A percentile compares a stretch with the other conserved stretches of the same genome.
Conservation (phyloP, 305 asterid genomes). For the Plantago coronopus region DNA sequence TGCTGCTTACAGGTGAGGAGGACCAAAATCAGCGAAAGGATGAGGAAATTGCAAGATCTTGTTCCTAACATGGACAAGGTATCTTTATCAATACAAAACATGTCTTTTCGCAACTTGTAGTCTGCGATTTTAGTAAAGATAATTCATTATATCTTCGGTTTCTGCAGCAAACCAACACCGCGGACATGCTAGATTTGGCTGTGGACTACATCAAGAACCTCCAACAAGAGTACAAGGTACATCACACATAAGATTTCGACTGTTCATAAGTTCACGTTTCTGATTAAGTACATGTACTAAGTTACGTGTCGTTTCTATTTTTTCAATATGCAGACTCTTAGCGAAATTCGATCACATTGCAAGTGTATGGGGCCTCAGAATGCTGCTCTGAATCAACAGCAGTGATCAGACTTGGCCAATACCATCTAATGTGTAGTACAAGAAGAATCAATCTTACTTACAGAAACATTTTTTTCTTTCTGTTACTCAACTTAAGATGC, state of each 20-base stretch:
- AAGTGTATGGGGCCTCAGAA: constrained; percentile 49
- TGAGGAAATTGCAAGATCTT: constrained; percentile 85
- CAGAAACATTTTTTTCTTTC: background rate
- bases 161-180: constrained; percentile 82
- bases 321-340: constrained; percentile 43
- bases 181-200: constrained; percentile 91
- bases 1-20: constrained; percentile 56
- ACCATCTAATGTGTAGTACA: background rate
- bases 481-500: no score
- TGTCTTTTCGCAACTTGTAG: background rate
- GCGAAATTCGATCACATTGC: constrained; percentile 53
- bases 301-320: background rate
- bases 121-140: constrained; percentile 11
- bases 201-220: constrained; percentile 77
- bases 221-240: constrained; percentile 73
- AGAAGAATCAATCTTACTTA: constrained; percentile 5
- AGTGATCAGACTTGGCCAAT: constrained; percentile 22
- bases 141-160: constrained; percentile 18
- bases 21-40: constrained; percentile 83
- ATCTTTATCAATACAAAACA: background rate
- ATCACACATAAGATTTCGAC: background rate
- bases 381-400: constrained; percentile 27
- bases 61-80: constrained; percentile 97
- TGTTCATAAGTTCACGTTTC: background rate
- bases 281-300: no score